Base-by-base conservation (phyloP, 495 filamentous ascomycete species). In the Bacidia rubella region DNA sequence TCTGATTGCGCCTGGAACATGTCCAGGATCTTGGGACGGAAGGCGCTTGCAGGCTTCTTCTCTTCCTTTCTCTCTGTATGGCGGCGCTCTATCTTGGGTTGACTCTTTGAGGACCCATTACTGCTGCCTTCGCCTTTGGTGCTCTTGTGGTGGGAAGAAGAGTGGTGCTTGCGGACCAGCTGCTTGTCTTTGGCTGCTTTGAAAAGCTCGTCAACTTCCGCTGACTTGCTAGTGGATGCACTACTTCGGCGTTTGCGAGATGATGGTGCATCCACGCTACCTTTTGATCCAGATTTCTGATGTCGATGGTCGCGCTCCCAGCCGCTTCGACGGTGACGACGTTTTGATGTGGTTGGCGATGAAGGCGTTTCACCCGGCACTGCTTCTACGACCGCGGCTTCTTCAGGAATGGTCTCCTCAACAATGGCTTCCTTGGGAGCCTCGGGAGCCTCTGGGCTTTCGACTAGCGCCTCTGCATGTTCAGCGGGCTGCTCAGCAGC, bases 181-280 rank as follows among this genome's bases (percentile, higher is more conserved):
- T 52, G 52, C 50, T 57, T 58, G 11, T 60, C 52, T 26, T 62
- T 60, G n/a, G 51, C 51, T 24, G 54, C 54, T 49, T 59, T 47
- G 27, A 47, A 46, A 22, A 58, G 49, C 24, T 26, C 42, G 15
- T 51, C 24, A 32, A 58, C 21, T 9, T 55, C 51, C n/a, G 17
- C 47, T 1, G 54, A 52, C 42, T 51, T 59, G 38, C 58, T 61
- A 3, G 62, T 66, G 39, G 64, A 64, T 46, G 59, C 63, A 47
- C 42, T 66, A 65, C 62, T 54, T 62, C 64, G 54, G 32, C 47
- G 21, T 59, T 47, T 38, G 54, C 57, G 27, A 53, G 23, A 26
- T 19, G 40, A 51, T 15, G 52, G 24, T 24, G 20, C 12, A 19
- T 53, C 56, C 12, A 24, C 38, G 41, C 54, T 58, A 22, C 41